Base-by-base conservation (phyloP, 306 rosid genomes). In the Sophora flavescens region DNA sequence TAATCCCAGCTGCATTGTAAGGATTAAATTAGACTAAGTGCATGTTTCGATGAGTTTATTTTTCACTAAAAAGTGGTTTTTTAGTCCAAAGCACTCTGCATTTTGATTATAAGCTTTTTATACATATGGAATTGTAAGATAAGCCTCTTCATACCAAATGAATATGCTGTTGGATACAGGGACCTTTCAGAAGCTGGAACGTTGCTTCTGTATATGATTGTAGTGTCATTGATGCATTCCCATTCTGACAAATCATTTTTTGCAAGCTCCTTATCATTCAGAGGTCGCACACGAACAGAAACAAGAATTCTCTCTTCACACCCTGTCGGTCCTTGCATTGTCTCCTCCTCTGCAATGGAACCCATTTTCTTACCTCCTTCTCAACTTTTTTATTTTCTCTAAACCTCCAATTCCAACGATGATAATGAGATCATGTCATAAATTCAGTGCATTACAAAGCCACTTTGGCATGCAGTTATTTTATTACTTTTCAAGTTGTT, bases 141-240 rank as follows among this genome's bases (percentile, higher is more conserved):
- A 75, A 70, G 67, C 38, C 62, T 63, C 63, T 77, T 45, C 89
- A 41, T 90, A 95, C 98, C 98, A 81, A 95, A 95, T 85, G 97
- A 44, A 57, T 92, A 95, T 33, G 83, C 84, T 58, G 95, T 85
- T 76, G 98, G 98, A 83, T 89, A 94, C 90, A 91, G 79, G 77
- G 97, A 95, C 84, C 91, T 92, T 39, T 95, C 98, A 18, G 97
- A 81, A 84, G 88, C 87, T 22, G 97, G 87, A 82, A 95, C 90
- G 77, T 84, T 89, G 82, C 78, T 95, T 84, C 88, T 88, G 87
- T 82, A 92, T 74, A 90, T 81, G 89, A 95, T 72, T 67, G 97
- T 86, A 70, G 81, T 83, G 45, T 90, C 92, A 78, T 88, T 90
- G 77, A 89, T 86, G 84, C 97, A 90, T 86, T 92, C 98, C 98